Conservation (phyloP, 257 asterid species). For the Phtheirospermum japonicum region DNA sequence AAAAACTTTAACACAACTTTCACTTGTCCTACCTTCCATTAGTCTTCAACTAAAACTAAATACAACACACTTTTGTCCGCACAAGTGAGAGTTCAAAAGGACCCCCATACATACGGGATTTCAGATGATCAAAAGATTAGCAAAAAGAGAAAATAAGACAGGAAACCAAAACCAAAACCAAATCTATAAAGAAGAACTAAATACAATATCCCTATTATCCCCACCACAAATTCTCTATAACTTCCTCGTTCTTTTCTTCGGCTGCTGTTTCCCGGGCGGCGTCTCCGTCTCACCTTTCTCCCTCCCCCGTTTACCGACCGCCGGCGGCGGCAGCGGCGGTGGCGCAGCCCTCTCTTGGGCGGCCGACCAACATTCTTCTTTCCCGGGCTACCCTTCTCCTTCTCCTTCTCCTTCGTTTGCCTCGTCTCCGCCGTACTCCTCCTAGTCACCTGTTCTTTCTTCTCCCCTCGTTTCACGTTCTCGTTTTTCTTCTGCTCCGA, state of each 20-base stretch:
- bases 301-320: constrained; percentile 42
- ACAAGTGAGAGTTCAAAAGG: background rate
- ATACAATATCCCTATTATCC: constrained; percentile 31
- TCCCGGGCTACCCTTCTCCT: constrained; percentile 46
- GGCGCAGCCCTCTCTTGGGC: constrained; percentile 53
- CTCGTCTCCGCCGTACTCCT: constrained; percentile 38
- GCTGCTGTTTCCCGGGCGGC: constrained; percentile 44
- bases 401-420: constrained; percentile 36
- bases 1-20: too few species aligned
- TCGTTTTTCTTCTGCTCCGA: constrained; percentile 42
- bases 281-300: constrained; percentile 42
- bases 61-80: background rate
- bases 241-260: constrained; percentile 66
- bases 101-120: background rate
- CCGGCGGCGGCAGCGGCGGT: constrained; percentile 31
- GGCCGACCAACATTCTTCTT: constrained; percentile 62
- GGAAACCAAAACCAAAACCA: constrained; percentile 11
- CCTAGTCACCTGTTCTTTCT: constrained; percentile 38
- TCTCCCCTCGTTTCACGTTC: constrained; percentile 36
- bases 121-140: background rate
- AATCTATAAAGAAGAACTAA: constrained; percentile 32
- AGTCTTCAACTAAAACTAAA: background rate
- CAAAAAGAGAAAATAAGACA: background rate
- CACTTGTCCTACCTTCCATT: background rate
- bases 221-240: constrained; percentile 27